A percentile compares a stretch with the other conserved stretches of the same genome.
These are phyloP conservation scores for Globisporangium ultimum DNA, from an alignment of 352 stramenopile species.

Conservation along the genomic window DNA sequence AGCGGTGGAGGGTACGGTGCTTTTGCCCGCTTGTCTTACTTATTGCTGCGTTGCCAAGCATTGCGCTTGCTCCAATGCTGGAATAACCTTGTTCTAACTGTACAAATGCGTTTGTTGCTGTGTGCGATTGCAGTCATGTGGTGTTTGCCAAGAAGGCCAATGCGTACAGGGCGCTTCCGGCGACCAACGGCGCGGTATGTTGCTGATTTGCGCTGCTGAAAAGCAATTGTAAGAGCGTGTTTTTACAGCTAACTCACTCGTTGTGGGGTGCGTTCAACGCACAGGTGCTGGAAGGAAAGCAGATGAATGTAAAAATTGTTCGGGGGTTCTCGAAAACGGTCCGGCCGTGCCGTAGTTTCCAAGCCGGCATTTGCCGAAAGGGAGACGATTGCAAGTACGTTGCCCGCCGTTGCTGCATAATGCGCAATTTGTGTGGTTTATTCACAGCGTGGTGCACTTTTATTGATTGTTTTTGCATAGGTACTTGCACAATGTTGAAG, in stretches of 20 bases:
- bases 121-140: slow-evolving; percentile 27
- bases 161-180: slow-evolving; percentile 34
- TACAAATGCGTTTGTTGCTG: background rate
- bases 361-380: slow-evolving; percentile 52
- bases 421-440: background rate
- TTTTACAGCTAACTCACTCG: too few relatives aligned
- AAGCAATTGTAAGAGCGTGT: background rate
- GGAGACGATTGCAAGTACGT: slow-evolving; percentile 74
- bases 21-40: too few relatives aligned
- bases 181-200: slow-evolving; percentile 45
- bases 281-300: slow-evolving; percentile 43
- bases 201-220: background rate
- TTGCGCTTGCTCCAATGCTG: background rate
- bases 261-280: background rate
- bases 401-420: background rate
- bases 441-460: too few relatives aligned
- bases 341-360: slow-evolving; percentile 48
- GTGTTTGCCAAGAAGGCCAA: slow-evolving; percentile 25
- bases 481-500: slow-evolving; percentile 5
- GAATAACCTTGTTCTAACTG: background rate
- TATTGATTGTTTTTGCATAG: background rate
- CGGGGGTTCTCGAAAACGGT: slow-evolving; percentile 35
- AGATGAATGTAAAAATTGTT: slow-evolving; percentile 42
- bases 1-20: slow-evolving; percentile 52
- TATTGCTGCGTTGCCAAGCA: background rate